Conservation (phyloP, 148 eudicot genomes). For the Tetragonia tetragonoides region DNA sequence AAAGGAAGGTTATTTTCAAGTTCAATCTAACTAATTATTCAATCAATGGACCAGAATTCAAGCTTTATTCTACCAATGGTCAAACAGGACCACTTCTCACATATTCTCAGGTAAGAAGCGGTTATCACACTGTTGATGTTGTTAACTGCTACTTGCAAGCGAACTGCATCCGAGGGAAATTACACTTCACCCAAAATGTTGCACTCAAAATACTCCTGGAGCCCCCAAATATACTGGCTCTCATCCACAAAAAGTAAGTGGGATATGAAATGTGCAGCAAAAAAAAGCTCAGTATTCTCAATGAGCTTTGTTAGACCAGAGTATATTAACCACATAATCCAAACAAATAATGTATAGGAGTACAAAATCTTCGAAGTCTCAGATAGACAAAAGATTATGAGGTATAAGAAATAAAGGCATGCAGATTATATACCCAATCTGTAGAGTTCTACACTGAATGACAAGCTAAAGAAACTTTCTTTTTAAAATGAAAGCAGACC, state of each 20-base stretch:
- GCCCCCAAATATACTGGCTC: neutral
- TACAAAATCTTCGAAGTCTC: neutral
- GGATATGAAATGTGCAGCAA: neutral
- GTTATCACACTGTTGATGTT: neutral
- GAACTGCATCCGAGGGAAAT: neutral
- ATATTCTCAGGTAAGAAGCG: neutral
- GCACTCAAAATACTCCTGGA: neutral
- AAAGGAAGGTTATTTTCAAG: too few relatives aligned
- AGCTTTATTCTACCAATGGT: neutral
- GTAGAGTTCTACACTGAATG: neutral
- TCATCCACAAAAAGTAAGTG: neutral
- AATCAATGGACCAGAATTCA: too few relatives aligned
- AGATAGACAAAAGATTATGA: neutral
- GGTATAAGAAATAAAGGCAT: neutral
- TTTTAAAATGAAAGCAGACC: neutral
- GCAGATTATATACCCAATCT: neutral
- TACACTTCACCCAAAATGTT: neutral
- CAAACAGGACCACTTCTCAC: neutral
- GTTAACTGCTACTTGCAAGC: neutral
- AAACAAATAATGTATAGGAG: neutral
- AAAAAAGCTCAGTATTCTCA: neutral
- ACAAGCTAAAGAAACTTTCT: neutral
- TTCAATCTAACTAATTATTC: too few relatives aligned
- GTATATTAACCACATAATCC: neutral
- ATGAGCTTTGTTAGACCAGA: neutral